Evolutionary conservation across 2,329 filamentous ascomycete genomes (phyloP), one percentile per base, ranked within the genome.

Genomic region (Monosporascus sp.): DNA sequence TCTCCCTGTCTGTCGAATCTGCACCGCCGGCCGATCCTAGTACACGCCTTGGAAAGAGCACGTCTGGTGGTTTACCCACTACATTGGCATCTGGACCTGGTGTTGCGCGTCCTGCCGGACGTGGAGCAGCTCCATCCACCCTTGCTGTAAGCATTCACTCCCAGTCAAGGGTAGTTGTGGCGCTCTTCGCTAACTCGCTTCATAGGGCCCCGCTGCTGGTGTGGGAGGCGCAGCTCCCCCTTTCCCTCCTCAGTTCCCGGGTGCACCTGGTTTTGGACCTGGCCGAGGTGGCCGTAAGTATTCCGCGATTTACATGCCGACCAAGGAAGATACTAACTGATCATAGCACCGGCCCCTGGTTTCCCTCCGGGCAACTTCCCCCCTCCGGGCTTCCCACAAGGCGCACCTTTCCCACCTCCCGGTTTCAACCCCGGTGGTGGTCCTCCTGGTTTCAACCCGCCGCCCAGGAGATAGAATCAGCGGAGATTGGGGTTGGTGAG

Each of bases 1-100:
- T 99, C 59, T 96, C 92, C 22, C 84, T 96, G 57, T 96, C 93
- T 8, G 92, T 97, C 59, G 95, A 99, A 69, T 95, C 93, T 54
- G 93, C 94, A 52, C 94, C 94, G 47, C 93, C 95, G 9, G 90
- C 92, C 65, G 94, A 99, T 67, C 93, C 94, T 52, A 90, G 91
- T 64, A 86, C 93, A 48, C 84, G 94, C 73, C 82, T 99, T 58
- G 94, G 92, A 67, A 87, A 88, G 71, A 84, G 82, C 60, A 84
- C 84, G 31, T 80, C 87, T 34, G 83, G 86, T 56, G 87, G 86
- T 54, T 79, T 83, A 37, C 76, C 88, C 43, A 84, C 88, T 51
- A 84, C 88, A 38, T 79, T 97, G 62, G 81, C 87, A 57, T 84
- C 91, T 62, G 94, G 94, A 49, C 90, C 92, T 59, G 94, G 94